Base-by-base conservation (phyloP, 805 yeast genomes). In the Candida pseudoglaebosa region DNA sequence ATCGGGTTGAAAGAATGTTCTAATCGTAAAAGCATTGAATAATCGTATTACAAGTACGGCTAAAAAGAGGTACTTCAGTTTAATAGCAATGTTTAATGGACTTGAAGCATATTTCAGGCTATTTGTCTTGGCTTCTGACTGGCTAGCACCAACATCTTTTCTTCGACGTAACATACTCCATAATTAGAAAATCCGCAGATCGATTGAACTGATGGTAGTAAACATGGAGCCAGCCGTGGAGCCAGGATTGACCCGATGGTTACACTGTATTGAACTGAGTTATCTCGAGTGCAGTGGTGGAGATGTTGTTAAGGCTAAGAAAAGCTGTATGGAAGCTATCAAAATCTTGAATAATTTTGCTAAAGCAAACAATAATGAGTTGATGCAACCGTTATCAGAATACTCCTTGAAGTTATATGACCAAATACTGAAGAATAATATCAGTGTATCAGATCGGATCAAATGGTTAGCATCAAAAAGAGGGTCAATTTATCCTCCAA, bases 1-100 rank as follows among this genome's bases (percentile, higher is more conserved):
- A 59, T 93, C 99, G 0, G 99, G 91, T 58, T 93, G 99, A 62
- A 93, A 93, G 55, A 79, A 93, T 0, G 98, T 88, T 39, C 56
- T 56, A 4, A 78, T 75, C 1, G 80, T 57, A 17, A 84, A 53
- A 0, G 95, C 77, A 58, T 89, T 88, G 50, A 75, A 22, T 7
- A 82, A 44, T 24, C 47, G 30, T n/a, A 43, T 15, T 5, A 31
- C 2, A 18, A 45, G 37, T 5, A 43, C 36, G 5, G 30, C n/a
- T 13, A 18, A 16, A 24, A 37, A 39, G 15, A 36, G 19, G 15
- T 30, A 30, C 15, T 13, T 17, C 9, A 15, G 15, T 15, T 16
- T 5, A 24, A 34, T 6, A 8, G 15, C 4, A 14, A 12, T 24
- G 22, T 10, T 14, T n/a, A 24, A n/a, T 34, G 8, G 37, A n/a